phyloP scores from a whole-genome alignment of 78 protist species.

The Mastigamoeba balamuthi region DNA sequence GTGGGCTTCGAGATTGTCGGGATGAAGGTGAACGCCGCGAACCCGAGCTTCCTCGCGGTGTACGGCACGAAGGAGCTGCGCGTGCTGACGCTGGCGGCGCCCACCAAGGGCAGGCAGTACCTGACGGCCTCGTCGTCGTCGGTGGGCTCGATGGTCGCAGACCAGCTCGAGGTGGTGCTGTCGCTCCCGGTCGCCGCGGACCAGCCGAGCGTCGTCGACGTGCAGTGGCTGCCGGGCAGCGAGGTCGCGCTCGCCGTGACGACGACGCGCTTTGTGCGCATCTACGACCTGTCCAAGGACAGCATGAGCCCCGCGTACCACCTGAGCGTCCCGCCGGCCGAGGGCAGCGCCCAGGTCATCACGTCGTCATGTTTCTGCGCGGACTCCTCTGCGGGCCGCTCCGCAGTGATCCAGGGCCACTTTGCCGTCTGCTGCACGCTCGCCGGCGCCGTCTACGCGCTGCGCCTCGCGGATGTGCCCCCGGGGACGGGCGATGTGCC shows the following conservation, averaged over 20 bases:
- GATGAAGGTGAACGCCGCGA: constrained; percentile 22
- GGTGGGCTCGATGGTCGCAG: background rate
- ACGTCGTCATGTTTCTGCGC: background rate
- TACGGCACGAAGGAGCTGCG: constrained; percentile 20
- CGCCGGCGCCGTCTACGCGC: no score
- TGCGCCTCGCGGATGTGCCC: no score
- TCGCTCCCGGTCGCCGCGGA: constrained; percentile 10
- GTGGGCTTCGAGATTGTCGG: constrained; percentile 18
- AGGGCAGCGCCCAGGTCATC: background rate
- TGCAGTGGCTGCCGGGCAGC: constrained; percentile 48
- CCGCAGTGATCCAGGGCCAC: no score
- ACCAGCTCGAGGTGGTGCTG: constrained; percentile 16
- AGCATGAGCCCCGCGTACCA: constrained; percentile 25
- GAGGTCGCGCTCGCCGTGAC: constrained; percentile 31
- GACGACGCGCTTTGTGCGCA: constrained; percentile 28
- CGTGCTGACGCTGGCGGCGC: background rate
- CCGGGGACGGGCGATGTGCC: no score
- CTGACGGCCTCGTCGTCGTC: background rate
- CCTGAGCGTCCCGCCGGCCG: background rate
- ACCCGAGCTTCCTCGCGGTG: constrained; percentile 30
- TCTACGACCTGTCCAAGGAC: constrained; percentile 50
- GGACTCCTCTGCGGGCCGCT: no score
- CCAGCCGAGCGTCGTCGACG: constrained; percentile 6
- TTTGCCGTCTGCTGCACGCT: no score
- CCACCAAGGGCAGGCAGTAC: background rate